Evolutionary conservation across 306 rosid genomes (phyloP).

Genomic region (Prosopis cineraria): DNA sequence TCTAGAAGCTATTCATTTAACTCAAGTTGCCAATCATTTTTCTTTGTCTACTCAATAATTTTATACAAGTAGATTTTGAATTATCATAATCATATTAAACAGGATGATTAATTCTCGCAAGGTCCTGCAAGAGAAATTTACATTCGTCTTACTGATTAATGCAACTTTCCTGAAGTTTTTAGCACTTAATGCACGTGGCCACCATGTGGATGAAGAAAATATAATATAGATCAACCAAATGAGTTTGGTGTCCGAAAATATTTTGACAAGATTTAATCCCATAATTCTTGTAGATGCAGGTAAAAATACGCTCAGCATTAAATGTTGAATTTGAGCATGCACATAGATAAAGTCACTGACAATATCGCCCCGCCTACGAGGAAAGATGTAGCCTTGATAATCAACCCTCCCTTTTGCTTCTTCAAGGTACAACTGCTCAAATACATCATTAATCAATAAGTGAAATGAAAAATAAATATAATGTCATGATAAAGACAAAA

Average conservation of each 20-base stretch:
- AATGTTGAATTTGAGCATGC: not conserved
- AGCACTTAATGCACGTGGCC: too few species aligned
- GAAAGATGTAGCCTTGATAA: slow-evolving; percentile 93
- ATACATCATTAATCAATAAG: slow-evolving; percentile 17
- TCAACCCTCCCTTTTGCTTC: slow-evolving; percentile 83
- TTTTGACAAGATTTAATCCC: not conserved
- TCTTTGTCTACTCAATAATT: too few species aligned
- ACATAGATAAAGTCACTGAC: slow-evolving; percentile 56
- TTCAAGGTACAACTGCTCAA: slow-evolving; percentile 84
- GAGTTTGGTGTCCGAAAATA: not conserved
- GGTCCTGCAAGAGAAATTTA: too few species aligned
- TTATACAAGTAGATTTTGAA: too few species aligned
- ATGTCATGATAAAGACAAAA: slow-evolving; percentile 33
- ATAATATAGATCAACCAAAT: not conserved
- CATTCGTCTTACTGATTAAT: too few species aligned
- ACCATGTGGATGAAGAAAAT: too few species aligned
- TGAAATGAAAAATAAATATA: not conserved
- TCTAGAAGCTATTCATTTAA: too few species aligned
- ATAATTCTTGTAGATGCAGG: not conserved
- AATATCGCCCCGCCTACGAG: slow-evolving; percentile 68
- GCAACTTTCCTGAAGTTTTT: too few species aligned
- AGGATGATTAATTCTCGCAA: too few species aligned
- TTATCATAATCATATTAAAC: too few species aligned
- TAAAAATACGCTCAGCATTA: not conserved
- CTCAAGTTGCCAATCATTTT: too few species aligned